Evolutionary conservation across 306 rosid genomes (phyloP), one percentile per base, ranked within the genome.

Genomic region (Oemleria cerasiformis): DNA sequence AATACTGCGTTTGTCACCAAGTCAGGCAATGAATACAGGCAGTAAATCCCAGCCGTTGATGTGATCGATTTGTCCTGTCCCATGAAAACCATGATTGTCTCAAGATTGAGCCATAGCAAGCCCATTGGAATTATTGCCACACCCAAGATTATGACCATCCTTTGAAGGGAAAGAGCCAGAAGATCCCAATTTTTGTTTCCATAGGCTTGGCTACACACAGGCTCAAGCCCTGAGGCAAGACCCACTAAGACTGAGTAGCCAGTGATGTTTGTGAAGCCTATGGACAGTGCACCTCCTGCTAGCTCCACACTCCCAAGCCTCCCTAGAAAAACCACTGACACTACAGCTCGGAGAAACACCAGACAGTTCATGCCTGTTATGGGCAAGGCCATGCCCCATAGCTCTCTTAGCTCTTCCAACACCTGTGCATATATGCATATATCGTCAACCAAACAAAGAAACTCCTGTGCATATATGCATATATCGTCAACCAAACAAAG

Each of bases 231-330:
- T 1, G 99, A 81, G 5, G 99, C 96, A 0, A 94, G 87, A 9
- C 97, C 99, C 36, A 84, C 88, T 2, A 94, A 70, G 49, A 94
- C 96, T 62, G 99, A 94, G 89, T 94, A 94, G 68, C 99, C 99
- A 20, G 99, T 94, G 68, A 94, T 94, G 86, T 94, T 94, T 34
- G 99, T 94, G 85, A 94, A 94, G 4, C 97, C 99, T 17, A 91
- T 83, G 4, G 99, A 89, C 3, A 94, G 97, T 23, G 99, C 96
- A 9, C 97, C 97, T 9, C 99, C 99, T 2, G 99, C 99, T n/a
- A 94, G 90, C 81, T 94, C 96, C 20, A 94, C 71, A 59, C 94
- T 85, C 0, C 99, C 99, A 0, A 91, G 91, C 5, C 90, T 75
- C 8, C 99, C 97, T 15, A 94, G 76, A 58, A 94, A 91, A 7